phyloP scores from a whole-genome alignment of 1,139 yeast genomes.

The Blastobotrys capitulatus region DNA sequence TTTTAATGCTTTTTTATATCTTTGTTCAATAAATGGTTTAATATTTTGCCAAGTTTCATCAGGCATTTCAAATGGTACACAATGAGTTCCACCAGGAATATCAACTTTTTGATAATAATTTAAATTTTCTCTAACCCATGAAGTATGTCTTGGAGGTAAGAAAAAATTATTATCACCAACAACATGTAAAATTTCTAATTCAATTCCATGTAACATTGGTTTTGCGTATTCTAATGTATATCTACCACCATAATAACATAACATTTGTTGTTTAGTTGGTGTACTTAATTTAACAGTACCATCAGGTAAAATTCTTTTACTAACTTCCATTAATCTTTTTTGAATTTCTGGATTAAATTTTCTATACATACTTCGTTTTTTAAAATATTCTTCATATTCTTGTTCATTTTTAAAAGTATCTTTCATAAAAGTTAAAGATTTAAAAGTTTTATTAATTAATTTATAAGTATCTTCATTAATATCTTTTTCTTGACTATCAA shows the following conservation, averaged over 20 bases:
- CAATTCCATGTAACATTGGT: slow-evolving; percentile 32
- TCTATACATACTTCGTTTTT: slow-evolving; percentile 41
- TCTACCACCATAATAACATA: slow-evolving; percentile 43
- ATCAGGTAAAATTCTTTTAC: slow-evolving; percentile 25
- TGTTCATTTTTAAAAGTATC: slow-evolving; percentile 32
- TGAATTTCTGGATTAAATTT: slow-evolving; percentile 44
- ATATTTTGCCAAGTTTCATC: slow-evolving; percentile 39
- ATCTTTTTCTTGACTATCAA: slow-evolving; percentile 6
- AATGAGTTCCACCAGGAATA: slow-evolving; percentile 49
- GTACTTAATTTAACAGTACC: slow-evolving; percentile 40
- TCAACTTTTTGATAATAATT: slow-evolving; percentile 34
- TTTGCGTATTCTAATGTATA: slow-evolving; percentile 22
- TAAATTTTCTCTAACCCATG: slow-evolving; percentile 29
- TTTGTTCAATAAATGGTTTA: slow-evolving; percentile 21
- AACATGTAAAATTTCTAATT: slow-evolving; percentile 45
- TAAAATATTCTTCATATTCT: slow-evolving; percentile 43
- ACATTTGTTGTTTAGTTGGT: slow-evolving; percentile 42
- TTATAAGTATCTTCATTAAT: slow-evolving; percentile 11
- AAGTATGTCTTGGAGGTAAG: slow-evolving; percentile 45
- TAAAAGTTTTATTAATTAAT: not conserved
- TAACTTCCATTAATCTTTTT: slow-evolving; percentile 41
- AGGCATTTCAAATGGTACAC: slow-evolving; percentile 50
- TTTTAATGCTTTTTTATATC: slow-evolving; percentile 15
- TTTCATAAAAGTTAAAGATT: slow-evolving; percentile 19
- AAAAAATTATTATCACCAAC: slow-evolving; percentile 48